Evolutionary conservation across 257 asterid genomes (phyloP).

Genomic region (Ballota nigra): DNA sequence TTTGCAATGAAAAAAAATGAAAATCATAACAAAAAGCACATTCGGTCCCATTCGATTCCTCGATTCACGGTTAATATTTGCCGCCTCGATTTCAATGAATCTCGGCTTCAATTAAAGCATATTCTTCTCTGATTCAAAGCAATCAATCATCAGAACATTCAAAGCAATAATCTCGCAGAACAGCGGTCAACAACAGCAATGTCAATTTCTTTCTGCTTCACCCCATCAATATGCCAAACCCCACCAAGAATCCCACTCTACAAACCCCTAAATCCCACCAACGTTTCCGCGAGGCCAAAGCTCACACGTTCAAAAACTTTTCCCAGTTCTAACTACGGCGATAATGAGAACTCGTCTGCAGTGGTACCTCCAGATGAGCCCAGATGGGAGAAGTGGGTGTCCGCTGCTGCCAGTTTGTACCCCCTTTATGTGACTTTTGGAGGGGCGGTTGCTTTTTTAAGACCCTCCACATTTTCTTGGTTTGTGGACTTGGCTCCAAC

Average conservation of each 20-base stretch:
- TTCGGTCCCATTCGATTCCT: slow-evolving; percentile 4
- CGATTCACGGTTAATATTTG: slow-evolving; percentile 15
- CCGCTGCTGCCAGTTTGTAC: slow-evolving; percentile 70
- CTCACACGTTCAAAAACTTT: slow-evolving; percentile 22
- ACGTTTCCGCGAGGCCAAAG: slow-evolving; percentile 22
- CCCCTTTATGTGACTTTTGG: slow-evolving; percentile 86
- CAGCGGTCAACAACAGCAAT: no score
- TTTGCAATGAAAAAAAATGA: no score
- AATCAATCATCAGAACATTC: neutral
- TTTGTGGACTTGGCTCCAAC: slow-evolving; percentile 64
- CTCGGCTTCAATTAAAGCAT: neutral
- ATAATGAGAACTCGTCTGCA: slow-evolving; percentile 16
- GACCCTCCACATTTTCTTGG: slow-evolving; percentile 76
- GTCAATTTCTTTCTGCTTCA: slow-evolving; percentile 52
- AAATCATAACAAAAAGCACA: no score
- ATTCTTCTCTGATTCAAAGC: neutral
- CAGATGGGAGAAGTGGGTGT: slow-evolving; percentile 59
- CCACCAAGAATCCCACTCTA: slow-evolving; percentile 26
- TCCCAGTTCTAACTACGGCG: slow-evolving; percentile 9
- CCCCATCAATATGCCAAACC: slow-evolving; percentile 33
- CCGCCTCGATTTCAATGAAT: slow-evolving; percentile 11
- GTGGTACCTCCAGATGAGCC: slow-evolving; percentile 39
- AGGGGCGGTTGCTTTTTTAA: slow-evolving; percentile 59
- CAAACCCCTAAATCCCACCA: slow-evolving; percentile 33
- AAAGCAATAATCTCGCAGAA: neutral